These are phyloP conservation scores for Nephelium lappaceum DNA, from an alignment of 345 rosid genomes.

Conservation along the genomic window DNA sequence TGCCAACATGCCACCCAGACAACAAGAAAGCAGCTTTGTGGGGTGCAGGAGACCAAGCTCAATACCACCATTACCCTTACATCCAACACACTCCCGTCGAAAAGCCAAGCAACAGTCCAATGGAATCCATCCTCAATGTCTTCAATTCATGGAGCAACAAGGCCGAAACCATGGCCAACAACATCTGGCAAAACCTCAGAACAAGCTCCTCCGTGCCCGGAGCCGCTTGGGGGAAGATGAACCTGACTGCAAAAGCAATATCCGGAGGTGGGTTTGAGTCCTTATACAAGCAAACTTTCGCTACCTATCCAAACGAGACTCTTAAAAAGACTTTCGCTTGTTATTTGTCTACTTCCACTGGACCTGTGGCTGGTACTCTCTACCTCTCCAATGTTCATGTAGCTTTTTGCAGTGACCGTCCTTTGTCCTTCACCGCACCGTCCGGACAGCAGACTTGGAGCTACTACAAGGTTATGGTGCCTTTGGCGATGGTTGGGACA, in stretches of 20 bases:
- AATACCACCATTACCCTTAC: slow-evolving; percentile 52
- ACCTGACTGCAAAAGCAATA: slow-evolving; percentile 54
- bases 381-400: slow-evolving; percentile 52
- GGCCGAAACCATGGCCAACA: slow-evolving; percentile 55
- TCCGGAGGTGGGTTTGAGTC: slow-evolving; percentile 62
- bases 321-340: slow-evolving; percentile 60
- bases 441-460: slow-evolving; percentile 65
- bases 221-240: slow-evolving; percentile 69
- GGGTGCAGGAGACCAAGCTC: slow-evolving; percentile 44
- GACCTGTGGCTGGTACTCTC: slow-evolving; percentile 64
- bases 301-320: slow-evolving; percentile 42
- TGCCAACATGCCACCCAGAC: slow-evolving; percentile 56
- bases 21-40: slow-evolving; percentile 63
- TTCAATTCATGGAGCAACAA: slow-evolving; percentile 55
- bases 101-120: slow-evolving; percentile 40
- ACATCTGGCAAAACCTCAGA: slow-evolving; percentile 57
- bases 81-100: slow-evolving; percentile 43
- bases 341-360: slow-evolving; percentile 59
- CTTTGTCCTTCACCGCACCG: slow-evolving; percentile 53
- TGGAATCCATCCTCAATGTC: slow-evolving; percentile 50
- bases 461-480: slow-evolving; percentile 62
- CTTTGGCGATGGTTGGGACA: slow-evolving; percentile 39
- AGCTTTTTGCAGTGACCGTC: slow-evolving; percentile 71
- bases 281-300: slow-evolving; percentile 53
- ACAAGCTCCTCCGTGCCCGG: slow-evolving; percentile 51